phyloP scores from a whole-genome alignment of 345 rosid genomes.

The Psidium friedrichsthalianum region DNA sequence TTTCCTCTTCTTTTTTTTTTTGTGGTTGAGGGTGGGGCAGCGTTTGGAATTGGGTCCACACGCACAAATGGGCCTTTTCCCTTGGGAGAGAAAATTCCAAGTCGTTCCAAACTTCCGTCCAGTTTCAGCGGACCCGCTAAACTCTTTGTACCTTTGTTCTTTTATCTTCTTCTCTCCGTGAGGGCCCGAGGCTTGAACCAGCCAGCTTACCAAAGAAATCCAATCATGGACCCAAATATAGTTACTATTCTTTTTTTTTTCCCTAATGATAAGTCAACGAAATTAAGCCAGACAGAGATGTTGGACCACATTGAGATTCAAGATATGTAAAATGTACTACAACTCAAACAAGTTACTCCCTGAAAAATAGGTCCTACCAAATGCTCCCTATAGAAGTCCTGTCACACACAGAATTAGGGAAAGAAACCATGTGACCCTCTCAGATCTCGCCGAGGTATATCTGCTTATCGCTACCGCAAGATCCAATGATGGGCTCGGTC shows the following conservation, averaged over 20 bases:
- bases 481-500: constrained; percentile 72
- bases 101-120: background rate
- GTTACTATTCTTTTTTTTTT: background rate
- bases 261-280: background rate
- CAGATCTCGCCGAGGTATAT: constrained; percentile 90
- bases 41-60: background rate
- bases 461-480: constrained; percentile 93
- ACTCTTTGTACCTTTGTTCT: background rate
- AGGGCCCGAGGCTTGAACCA: background rate
- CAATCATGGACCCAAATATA: background rate
- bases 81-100: too few species aligned
- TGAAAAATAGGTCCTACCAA: background rate
- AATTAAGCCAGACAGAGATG: background rate
- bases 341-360: background rate
- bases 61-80: background rate
- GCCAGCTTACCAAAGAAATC: background rate
- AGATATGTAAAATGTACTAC: background rate
- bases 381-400: background rate
- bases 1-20: too few species aligned
- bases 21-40: too few species aligned
- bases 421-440: background rate
- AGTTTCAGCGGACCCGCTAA: background rate
- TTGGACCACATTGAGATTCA: background rate
- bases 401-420: background rate
- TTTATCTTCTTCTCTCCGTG: background rate